These are phyloP conservation scores for Hypoxylon trugodes DNA, from an alignment of 495 filamentous ascomycete genomes.

Conservation along the genomic window DNA sequence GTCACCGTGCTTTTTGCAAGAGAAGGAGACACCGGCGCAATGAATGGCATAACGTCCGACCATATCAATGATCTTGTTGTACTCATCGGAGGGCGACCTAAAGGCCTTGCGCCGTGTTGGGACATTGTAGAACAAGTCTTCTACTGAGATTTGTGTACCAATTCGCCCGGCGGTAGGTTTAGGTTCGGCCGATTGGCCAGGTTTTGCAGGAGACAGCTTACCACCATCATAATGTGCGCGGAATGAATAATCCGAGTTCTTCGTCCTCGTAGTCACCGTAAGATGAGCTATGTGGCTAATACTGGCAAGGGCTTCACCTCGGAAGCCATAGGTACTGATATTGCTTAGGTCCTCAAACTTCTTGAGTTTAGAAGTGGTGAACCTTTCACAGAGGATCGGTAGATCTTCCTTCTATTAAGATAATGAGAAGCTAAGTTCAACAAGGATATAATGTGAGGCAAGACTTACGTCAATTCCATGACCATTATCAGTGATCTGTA, in stretches of 20 bases:
- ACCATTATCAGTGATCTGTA: conserved; percentile 98
- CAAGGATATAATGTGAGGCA: not conserved
- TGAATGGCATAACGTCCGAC: conserved; percentile 97
- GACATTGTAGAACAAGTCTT: conserved; percentile 97
- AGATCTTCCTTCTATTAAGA: conserved; percentile 80
- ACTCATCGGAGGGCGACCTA: conserved; percentile 91
- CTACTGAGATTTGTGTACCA: conserved; percentile 96
- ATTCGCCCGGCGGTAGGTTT: conserved; percentile 89
- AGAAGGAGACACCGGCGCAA: conserved; percentile 88
- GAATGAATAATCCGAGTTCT: conserved; percentile 89
- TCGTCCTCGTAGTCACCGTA: conserved; percentile 92
- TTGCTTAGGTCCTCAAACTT: conserved; percentile 91
- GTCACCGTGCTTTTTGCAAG: conserved; percentile 96
- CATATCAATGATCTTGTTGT: conserved; percentile 96
- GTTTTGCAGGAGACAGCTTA: conserved; percentile 83
- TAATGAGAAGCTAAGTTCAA: conserved; percentile 21
- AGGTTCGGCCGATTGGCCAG: conserved; percentile 88
- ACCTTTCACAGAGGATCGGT: conserved; percentile 92
- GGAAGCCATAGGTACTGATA: conserved; percentile 96
- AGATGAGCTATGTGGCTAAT: conserved; percentile 99
- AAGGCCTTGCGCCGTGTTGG: conserved; percentile 90
- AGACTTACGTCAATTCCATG: conserved; percentile 89
- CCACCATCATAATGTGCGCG: conserved; percentile 86
- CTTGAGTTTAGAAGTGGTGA: conserved; percentile 96
- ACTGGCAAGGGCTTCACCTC: conserved; percentile 95